phyloP scores from a whole-genome alignment of 371 early-diverging fungal species.

The Polyrhizophydium stewartii region DNA sequence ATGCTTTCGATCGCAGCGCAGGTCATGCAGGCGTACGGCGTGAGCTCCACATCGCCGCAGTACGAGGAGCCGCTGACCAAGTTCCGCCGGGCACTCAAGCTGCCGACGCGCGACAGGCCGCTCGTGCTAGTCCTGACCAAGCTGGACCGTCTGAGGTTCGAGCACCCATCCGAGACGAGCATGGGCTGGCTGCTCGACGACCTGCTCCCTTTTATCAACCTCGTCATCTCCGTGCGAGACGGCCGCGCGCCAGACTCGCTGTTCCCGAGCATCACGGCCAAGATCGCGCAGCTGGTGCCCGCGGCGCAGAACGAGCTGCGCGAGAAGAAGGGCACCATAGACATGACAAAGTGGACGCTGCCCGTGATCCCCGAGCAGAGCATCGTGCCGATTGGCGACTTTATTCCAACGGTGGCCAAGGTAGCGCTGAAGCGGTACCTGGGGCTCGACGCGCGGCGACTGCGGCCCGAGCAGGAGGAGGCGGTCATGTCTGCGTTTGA shows the following conservation, averaged over 20 bases:
- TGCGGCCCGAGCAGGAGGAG: not conserved
- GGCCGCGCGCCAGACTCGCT: not conserved
- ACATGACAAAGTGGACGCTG: not conserved
- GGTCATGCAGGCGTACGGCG: not conserved
- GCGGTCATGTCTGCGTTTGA: not conserved
- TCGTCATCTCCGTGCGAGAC: not conserved
- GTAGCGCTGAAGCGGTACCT: not conserved
- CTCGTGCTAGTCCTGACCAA: not conserved
- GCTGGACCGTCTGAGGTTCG: not conserved
- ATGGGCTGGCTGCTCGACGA: constrained; percentile 1
- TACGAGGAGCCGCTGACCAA: not conserved
- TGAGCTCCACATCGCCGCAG: not conserved
- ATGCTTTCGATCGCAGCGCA: not conserved
- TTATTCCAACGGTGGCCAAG: constrained; percentile 1
- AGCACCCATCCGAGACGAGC: not conserved
- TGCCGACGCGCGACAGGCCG: not conserved
- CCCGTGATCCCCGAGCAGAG: not conserved
- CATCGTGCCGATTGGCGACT: not conserved
- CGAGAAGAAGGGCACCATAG: not conserved
- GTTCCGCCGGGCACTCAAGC: not conserved
- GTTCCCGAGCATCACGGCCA: not conserved
- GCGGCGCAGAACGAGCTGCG: not conserved
- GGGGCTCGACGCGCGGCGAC: not conserved
- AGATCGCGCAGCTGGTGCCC: not conserved
- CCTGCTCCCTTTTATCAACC: not conserved